Evolutionary conservation across 1,284 basidiomycete genomes (phyloP).

Genomic region (Somion occarium): DNA sequence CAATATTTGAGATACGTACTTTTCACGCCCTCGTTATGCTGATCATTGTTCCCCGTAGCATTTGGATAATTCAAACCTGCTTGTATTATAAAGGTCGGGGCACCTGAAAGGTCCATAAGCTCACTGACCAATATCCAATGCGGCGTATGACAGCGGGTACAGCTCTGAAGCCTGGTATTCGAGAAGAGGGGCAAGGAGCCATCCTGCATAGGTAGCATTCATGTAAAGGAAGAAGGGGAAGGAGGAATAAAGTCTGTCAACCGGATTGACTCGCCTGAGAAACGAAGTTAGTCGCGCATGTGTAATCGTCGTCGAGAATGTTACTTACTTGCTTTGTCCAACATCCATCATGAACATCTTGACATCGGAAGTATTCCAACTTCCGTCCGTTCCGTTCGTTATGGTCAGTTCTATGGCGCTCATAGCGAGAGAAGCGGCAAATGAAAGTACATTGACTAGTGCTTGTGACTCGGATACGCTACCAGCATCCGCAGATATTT

Average conservation of each 20-base stretch:
- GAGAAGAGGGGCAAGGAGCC: constrained; percentile 39
- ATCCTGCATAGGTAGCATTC: constrained; percentile 34
- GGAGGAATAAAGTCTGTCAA: constrained; percentile 41
- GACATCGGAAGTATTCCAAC: constrained; percentile 18
- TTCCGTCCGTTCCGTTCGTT: constrained; percentile 20
- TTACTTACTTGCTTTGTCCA: neutral
- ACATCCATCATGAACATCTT: constrained; percentile 3
- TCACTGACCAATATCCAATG: constrained; percentile 36
- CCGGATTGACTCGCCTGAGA: constrained; percentile 35
- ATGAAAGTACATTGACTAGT: constrained; percentile 28
- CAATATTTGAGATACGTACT: too few relatives aligned
- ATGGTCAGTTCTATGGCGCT: constrained; percentile 32
- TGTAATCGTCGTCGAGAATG: neutral
- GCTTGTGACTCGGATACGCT: neutral
- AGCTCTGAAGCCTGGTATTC: constrained; percentile 29
- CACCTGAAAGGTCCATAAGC: too few relatives aligned
- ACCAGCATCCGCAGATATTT: constrained; percentile 27
- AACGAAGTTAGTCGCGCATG: neutral
- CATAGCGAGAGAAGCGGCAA: constrained; percentile 36
- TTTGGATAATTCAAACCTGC: constrained; percentile 22
- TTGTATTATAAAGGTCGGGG: too few relatives aligned
- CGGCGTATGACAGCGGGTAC: constrained; percentile 29
- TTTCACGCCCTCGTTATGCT: constrained; percentile 23
- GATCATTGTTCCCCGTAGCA: constrained; percentile 20
- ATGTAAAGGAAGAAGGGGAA: constrained; percentile 41